Conservation (phyloP, 2,329 filamentous ascomycete genomes). For the Calycina marina region DNA sequence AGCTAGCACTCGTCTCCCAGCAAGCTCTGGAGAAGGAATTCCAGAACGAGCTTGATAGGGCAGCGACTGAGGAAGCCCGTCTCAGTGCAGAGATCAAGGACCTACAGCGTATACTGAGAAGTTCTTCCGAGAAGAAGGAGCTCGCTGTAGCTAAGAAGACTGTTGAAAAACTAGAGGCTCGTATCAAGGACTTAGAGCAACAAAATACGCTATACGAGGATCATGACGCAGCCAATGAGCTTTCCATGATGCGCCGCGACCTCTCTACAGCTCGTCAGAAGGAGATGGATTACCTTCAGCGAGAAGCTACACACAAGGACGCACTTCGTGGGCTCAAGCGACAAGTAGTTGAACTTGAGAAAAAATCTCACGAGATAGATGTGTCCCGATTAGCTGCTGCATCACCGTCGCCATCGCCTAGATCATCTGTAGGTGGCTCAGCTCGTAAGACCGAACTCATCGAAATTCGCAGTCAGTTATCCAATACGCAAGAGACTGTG, state of each 20-base stretch:
- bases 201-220: constrained; percentile 22
- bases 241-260: constrained; percentile 47
- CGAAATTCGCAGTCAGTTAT: constrained; percentile 45
- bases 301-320: constrained; percentile 50
- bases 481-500: constrained; percentile 42
- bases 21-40: constrained; percentile 46
- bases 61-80: constrained; percentile 49
- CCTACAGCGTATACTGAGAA: constrained; percentile 29
- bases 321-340: constrained; percentile 47
- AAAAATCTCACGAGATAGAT: constrained; percentile 49
- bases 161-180: constrained; percentile 48
- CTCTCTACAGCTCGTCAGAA: constrained; percentile 48
- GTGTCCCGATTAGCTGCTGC: constrained; percentile 33
- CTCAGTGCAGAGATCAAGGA: constrained; percentile 39
- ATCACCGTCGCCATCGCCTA: constrained; percentile 24
- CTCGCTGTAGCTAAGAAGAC: constrained; percentile 38
- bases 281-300: constrained; percentile 48
- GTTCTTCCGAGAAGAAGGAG: constrained; percentile 29
- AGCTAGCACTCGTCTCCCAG: constrained; percentile 38
- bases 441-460: constrained; percentile 40
- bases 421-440: constrained; percentile 34
- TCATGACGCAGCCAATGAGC: constrained; percentile 32
- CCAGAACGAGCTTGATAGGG: constrained; percentile 50
- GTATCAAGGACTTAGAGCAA: constrained; percentile 31
- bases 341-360: constrained; percentile 51